Base-by-base conservation (phyloP, 2,329 filamentous ascomycete genomes). In the Aspergillus sp. region DNA sequence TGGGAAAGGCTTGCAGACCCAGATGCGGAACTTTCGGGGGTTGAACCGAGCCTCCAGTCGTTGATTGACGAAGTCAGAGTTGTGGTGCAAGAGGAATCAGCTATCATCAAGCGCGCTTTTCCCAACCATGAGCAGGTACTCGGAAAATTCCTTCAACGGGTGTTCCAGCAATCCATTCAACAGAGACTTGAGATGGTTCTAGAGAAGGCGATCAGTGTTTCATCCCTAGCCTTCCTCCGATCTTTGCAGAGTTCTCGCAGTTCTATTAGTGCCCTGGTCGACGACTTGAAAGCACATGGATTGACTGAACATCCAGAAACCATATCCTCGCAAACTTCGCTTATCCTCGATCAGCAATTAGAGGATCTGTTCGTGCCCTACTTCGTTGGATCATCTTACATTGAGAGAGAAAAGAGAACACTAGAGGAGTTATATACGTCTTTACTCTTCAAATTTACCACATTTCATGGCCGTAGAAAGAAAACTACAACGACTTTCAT, bases 151-250 rank as follows among this genome's bases (percentile, higher is more conserved):
- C 83, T 99, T 52, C 95, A 99, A 75, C 85, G 95, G 64, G 89
- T 99, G 11, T 99, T 99, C 70, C 95, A 99, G 71, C 95, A 99
- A 75, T 98, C 93, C 2, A 93, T 99, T 61, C 96, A 99, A 75
- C 93, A 98, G 73, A 86, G 93, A 14, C 82, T 99, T 9, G 95
- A 99, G 72, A 90, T 96, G 86, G 93, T 99, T 3, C 80, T 99
- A 48, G 93, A 96, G 66, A 98, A 98, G 77, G 95, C 95, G 15
- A 90, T 91, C 63, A 90, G 90, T 5, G 87, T 98, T 15, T 99
- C 96, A 0, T 93, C 92, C 0, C 79, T 99, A 31, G 93, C 95
- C 1, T 99, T 97, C 71, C 77, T 99, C 31, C 87, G 95, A 60
- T 95, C 91, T 14, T 73, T 99, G 12, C 96, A 99, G 75, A 90